These are phyloP conservation scores for Penicillium frequentans DNA, from an alignment of 2,329 filamentous ascomycete genomes.

Conservation along the genomic window DNA sequence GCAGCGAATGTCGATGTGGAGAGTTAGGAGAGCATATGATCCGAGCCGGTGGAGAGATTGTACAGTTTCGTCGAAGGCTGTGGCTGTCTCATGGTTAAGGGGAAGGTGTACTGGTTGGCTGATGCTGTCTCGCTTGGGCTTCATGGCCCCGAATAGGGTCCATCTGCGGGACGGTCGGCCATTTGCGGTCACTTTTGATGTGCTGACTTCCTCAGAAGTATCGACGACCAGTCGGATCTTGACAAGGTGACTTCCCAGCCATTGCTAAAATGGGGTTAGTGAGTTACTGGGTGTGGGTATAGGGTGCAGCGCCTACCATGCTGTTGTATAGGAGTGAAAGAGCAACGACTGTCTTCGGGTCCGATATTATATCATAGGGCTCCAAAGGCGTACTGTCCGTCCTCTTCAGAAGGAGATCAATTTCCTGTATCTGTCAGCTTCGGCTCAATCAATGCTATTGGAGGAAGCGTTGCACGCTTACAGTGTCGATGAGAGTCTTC, in stretches of 20 bases:
- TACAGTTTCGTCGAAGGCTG: conserved; percentile 83
- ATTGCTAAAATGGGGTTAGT: conserved; percentile 57
- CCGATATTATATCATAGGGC: conserved; percentile 81
- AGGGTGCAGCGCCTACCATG: conserved; percentile 56
- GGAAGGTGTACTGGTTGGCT: conserved; percentile 75
- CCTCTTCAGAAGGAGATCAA: conserved; percentile 52
- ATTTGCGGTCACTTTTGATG: conserved; percentile 40
- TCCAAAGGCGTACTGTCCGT: conserved; percentile 64
- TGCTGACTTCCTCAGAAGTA: conserved; percentile 63
- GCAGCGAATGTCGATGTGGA: conserved; percentile 86
- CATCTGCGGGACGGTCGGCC: conserved; percentile 68
- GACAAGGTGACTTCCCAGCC: conserved; percentile 82
- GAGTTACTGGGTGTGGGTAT: not conserved
- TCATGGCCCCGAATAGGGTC: conserved; percentile 73
- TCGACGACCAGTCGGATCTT: conserved; percentile 74
- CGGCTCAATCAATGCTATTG: not conserved
- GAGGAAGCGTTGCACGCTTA: conserved; percentile 12
- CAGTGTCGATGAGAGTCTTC: conserved; percentile 62
- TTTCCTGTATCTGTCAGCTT: conserved; percentile 46
- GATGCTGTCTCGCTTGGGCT: conserved; percentile 53
- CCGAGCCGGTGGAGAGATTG: conserved; percentile 80
- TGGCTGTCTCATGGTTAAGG: conserved; percentile 81
- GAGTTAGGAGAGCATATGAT: conserved; percentile 73
- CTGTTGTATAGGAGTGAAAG: conserved; percentile 91
- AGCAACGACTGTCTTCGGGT: conserved; percentile 80